Conservation (phyloP, 148 eudicot species). For the Euryodendron excelsum region DNA sequence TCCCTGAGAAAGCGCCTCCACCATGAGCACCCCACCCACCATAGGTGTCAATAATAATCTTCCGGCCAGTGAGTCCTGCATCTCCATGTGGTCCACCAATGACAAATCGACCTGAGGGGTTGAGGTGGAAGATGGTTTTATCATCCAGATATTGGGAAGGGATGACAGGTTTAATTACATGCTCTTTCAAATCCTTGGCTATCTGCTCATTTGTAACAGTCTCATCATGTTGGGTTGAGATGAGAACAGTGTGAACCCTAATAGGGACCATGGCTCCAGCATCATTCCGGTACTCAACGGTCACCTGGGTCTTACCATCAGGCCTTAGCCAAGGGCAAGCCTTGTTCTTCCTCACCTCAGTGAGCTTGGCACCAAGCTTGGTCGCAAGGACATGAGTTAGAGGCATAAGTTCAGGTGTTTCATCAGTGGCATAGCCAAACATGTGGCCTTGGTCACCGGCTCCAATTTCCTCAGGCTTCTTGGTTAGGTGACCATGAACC, state of each 20-base stretch:
- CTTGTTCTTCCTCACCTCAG: constrained; percentile 50
- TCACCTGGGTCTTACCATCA: constrained; percentile 51
- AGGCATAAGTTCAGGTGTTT: constrained; percentile 49
- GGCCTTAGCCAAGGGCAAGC: constrained; percentile 49
- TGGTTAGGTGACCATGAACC: constrained; percentile 48
- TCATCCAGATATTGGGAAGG: constrained; percentile 45
- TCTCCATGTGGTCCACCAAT: constrained; percentile 56
- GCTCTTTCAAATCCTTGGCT: constrained; percentile 41
- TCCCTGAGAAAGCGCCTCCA: constrained; percentile 47
- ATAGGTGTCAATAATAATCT: constrained; percentile 46
- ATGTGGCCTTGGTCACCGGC: constrained; percentile 53
- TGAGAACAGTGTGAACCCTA: constrained; percentile 48
- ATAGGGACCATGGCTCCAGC: constrained; percentile 47
- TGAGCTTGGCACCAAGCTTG: constrained; percentile 48
- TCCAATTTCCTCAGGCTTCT: constrained; percentile 54
- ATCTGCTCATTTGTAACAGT: constrained; percentile 41
- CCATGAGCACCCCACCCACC: constrained; percentile 50
- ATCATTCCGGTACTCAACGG: constrained; percentile 46
- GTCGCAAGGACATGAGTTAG: constrained; percentile 49
- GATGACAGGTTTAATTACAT: constrained; percentile 48
- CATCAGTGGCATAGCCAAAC: constrained; percentile 53
- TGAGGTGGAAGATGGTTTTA: constrained; percentile 49
- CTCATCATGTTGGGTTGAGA: constrained; percentile 57
- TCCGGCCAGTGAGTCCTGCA: constrained; percentile 46
- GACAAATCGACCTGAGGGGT: constrained; percentile 47